A percentile compares a stretch with the other conserved stretches of the same genome.
Conservation (phyloP, 345 rosid species). For the Arabidopsis suecica region DNA sequence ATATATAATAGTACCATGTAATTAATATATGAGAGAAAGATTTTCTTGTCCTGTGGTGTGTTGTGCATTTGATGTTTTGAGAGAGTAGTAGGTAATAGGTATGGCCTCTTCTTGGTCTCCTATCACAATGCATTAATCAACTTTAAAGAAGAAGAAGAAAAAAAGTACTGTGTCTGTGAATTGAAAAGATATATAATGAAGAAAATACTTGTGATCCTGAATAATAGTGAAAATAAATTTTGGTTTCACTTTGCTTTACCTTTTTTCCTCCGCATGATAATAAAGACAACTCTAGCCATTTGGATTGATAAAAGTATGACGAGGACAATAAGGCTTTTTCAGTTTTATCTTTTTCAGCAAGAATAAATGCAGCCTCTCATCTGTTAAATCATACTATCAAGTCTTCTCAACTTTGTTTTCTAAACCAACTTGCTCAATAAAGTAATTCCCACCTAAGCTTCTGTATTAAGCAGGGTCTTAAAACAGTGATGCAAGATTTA, state of each 20-base stretch:
- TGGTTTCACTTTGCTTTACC: neutral
- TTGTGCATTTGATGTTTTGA: conserved; percentile 23
- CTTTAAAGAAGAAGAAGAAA: neutral
- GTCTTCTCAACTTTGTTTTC: neutral
- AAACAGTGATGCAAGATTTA: neutral
- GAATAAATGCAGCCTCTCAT: conserved; percentile 37
- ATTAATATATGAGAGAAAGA: neutral
- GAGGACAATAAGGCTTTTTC: conserved; percentile 16
- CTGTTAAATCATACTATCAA: conserved; percentile 19
- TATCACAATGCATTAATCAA: conserved; percentile 7
- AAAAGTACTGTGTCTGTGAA: neutral
- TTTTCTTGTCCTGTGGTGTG: conserved; percentile 23
- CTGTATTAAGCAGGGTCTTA: conserved; percentile 6
- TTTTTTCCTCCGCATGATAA: conserved; percentile 22
- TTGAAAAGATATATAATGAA: neutral
- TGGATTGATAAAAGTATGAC: conserved; percentile 12
- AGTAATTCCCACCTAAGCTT: conserved; percentile 3
- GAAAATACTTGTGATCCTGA: neutral
- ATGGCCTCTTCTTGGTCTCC: conserved; percentile 17
- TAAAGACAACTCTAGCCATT: conserved; percentile 11
- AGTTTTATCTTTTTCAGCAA: neutral
- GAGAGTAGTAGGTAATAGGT: conserved; percentile 37
- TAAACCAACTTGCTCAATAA: conserved; percentile 4
- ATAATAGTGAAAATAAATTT: neutral
- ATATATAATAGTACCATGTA: conserved; percentile 35